Percentiles rank a stretch among this genome's conserved stretches.
Evolutionary conservation across 2,329 filamentous ascomycete genomes (phyloP).

Genomic region (Penicillium brasilianum): DNA sequence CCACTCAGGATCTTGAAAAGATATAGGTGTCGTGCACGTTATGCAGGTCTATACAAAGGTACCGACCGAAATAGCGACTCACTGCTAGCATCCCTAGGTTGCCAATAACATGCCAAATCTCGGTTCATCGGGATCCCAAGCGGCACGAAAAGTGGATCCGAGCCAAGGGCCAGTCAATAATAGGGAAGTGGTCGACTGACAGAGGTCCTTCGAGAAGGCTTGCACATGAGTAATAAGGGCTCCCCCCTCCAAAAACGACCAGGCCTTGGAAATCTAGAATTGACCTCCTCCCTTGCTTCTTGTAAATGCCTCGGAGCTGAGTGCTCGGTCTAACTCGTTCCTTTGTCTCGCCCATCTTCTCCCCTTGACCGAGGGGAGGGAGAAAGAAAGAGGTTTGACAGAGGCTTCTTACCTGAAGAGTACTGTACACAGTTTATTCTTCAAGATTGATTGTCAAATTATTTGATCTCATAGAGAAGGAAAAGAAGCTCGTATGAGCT

Average conservation of each 20-base stretch:
- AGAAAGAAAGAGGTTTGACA: background rate
- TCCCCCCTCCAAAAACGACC: background rate
- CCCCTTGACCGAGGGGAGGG: background rate
- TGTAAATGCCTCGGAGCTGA: background rate
- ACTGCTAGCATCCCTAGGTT: background rate
- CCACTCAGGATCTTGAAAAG: background rate
- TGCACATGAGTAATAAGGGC: background rate
- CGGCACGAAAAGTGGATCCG: background rate
- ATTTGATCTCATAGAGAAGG: background rate
- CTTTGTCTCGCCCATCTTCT: background rate
- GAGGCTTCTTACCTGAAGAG: background rate
- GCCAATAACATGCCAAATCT: background rate
- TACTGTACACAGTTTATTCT: background rate
- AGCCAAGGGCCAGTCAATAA: background rate
- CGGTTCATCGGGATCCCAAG: background rate
- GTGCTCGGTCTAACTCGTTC: background rate
- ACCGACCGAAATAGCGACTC: background rate
- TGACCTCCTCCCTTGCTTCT: constrained; percentile 4
- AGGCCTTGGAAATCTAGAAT: background rate
- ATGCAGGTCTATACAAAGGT: background rate
- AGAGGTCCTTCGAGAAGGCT: constrained; percentile 1
- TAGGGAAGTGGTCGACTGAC: background rate
- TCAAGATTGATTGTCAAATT: background rate
- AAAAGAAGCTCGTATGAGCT: background rate
- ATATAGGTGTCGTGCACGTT: background rate